Percentiles rank a stretch among this genome's conserved stretches.
Evolutionary conservation across 2,329 filamentous ascomycete species (phyloP).

Genomic region (Diplodia mutila): DNA sequence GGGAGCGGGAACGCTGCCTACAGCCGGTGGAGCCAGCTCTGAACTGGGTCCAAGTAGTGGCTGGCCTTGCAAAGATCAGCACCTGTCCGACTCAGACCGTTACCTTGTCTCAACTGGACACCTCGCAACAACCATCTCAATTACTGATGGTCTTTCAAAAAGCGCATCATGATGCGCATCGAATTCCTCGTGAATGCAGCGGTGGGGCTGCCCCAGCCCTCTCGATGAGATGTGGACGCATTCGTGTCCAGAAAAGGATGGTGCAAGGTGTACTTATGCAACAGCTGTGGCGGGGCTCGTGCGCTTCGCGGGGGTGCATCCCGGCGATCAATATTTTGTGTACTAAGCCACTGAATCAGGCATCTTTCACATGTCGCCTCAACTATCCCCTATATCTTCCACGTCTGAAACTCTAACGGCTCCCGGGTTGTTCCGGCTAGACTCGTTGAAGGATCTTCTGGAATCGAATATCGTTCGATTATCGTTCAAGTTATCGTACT

Average conservation of each 20-base stretch:
- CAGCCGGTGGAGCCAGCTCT: neutral
- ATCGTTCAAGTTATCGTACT: neutral
- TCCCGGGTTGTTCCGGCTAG: neutral
- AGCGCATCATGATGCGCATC: neutral
- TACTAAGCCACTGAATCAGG: neutral
- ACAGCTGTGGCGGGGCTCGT: neutral
- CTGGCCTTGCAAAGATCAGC: neutral
- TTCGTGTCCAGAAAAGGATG: neutral
- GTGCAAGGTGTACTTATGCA: neutral
- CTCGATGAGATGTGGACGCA: neutral
- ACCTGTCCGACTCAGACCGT: neutral
- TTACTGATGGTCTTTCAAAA: neutral
- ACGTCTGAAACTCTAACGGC: neutral
- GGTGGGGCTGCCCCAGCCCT: neutral
- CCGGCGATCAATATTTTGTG: constrained; percentile 5
- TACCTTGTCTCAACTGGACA: neutral
- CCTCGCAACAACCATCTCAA: neutral
- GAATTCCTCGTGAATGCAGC: neutral
- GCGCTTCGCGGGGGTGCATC: constrained; percentile 2
- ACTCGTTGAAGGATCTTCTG: neutral
- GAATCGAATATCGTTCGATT: neutral
- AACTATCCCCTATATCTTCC: neutral
- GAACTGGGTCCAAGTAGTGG: neutral
- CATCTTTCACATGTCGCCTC: neutral
- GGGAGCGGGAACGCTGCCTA: neutral